A percentile compares a stretch with the other conserved stretches of the same genome.
These are phyloP conservation scores for Orbilia javanica DNA, from an alignment of 2,329 filamentous ascomycete species.

Conservation along the genomic window DNA sequence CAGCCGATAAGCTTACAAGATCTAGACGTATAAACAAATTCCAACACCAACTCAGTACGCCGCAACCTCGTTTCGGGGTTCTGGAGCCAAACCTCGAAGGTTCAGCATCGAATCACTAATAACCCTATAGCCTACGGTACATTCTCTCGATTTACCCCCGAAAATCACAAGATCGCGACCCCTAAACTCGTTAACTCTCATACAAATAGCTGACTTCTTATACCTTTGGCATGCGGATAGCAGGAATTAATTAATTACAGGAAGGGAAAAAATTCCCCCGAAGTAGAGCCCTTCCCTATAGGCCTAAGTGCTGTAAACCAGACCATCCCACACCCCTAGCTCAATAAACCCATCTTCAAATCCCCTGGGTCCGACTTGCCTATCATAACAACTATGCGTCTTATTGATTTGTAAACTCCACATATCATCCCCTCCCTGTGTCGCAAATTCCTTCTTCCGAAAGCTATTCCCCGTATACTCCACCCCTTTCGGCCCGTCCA, in stretches of 20 bases:
- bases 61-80: neutral
- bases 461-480: conserved; percentile 52
- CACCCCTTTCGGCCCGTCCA: conserved; percentile 29
- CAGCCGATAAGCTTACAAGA: too few species aligned
- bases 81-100: neutral
- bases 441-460: conserved; percentile 43
- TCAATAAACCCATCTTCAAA: conserved; percentile 30
- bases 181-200: too few species aligned
- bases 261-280: too few species aligned
- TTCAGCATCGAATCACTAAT: too few species aligned
- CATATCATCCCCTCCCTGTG: conserved; percentile 33
- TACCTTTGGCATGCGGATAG: too few species aligned
- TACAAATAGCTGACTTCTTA: too few species aligned
- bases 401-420: conserved; percentile 50
- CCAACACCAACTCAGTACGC: conserved; percentile 4
- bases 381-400: conserved; percentile 30
- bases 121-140: too few species aligned
- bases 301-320: conserved; percentile 7
- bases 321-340: conserved; percentile 2
- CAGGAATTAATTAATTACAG: too few species aligned
- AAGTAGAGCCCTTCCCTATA: too few species aligned
- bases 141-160: neutral
- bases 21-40: too few species aligned
- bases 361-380: conserved; percentile 11
- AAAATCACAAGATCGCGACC: too few species aligned